These are phyloP conservation scores for Ophiocordyceps australis DNA, from an alignment of 2,329 filamentous ascomycete genomes.

Conservation along the genomic window DNA sequence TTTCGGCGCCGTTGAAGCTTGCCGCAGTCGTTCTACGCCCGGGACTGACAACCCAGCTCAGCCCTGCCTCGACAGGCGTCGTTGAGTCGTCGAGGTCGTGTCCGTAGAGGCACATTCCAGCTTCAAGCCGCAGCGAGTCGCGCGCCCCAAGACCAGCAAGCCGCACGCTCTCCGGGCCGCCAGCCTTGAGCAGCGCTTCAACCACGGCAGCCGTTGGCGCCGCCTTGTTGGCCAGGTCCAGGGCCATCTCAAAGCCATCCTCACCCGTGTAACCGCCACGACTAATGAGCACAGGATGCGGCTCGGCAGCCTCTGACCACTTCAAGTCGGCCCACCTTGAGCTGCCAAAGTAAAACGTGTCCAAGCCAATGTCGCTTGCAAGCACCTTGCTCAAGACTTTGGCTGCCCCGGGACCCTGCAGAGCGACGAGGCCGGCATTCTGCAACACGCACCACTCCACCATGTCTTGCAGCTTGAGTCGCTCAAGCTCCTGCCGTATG, in stretches of 20 bases:
- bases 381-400: conserved; percentile 50
- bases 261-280: conserved; percentile 93
- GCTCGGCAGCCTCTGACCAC: conserved; percentile 29
- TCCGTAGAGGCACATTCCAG: conserved; percentile 99
- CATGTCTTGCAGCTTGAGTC: conserved; percentile 31
- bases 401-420: conserved; percentile 70
- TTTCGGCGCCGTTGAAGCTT: conserved; percentile 71
- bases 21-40: conserved; percentile 46
- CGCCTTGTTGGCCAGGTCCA: conserved; percentile 26
- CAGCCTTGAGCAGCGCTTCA: conserved; percentile 47
- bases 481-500: conserved; percentile 49
- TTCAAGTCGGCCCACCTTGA: conserved; percentile 48
- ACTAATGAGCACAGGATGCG: conserved; percentile 43
- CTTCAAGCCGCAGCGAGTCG: conserved; percentile 84
- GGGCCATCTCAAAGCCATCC: conserved; percentile 93
- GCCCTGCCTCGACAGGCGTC: conserved; percentile 37
- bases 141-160: conserved; percentile 80
- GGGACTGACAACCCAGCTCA: conserved; percentile 70
- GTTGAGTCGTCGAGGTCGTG: conserved; percentile 78
- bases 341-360: conserved; percentile 66
- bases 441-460: conserved; percentile 53
- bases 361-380: conserved; percentile 34
- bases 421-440: conserved; percentile 62
- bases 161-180: conserved; percentile 43
- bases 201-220: conserved; percentile 35